These are phyloP conservation scores for Symbiotaphrina buchneri DNA, from an alignment of 495 filamentous ascomycete species.

Conservation along the genomic window DNA sequence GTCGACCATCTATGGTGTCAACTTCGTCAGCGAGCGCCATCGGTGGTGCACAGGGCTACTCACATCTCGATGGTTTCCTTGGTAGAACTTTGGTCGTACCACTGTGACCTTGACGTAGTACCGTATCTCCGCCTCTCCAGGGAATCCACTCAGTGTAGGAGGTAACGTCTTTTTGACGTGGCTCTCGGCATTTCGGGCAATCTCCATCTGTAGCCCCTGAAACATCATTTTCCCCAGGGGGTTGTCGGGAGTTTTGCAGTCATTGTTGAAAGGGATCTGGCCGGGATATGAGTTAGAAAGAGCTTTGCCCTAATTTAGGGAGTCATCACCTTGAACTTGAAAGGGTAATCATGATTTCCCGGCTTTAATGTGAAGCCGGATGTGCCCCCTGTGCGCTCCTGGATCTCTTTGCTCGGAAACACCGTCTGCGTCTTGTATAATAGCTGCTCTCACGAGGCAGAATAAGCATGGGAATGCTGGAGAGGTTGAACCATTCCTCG, in stretches of 20 bases:
- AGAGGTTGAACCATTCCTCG: conserved; percentile 1
- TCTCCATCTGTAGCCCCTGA: conserved; percentile 28
- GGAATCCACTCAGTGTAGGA: conserved; percentile 63
- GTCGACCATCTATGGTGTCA: conserved; percentile 19
- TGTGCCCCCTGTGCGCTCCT: conserved; percentile 15
- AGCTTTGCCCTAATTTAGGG: background rate
- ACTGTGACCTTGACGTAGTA: conserved; percentile 91
- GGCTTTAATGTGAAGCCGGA: conserved; percentile 40
- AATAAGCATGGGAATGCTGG: background rate
- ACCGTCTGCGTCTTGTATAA: conserved; percentile 41
- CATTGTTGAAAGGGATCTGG: conserved; percentile 74
- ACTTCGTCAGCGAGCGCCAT: conserved; percentile 1
- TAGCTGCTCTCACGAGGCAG: conserved; percentile 18
- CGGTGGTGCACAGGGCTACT: conserved; percentile 8
- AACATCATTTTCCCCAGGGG: conserved; percentile 32
- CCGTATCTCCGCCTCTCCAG: conserved; percentile 64
- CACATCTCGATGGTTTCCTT: conserved; percentile 58
- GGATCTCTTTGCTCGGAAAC: conserved; percentile 33
- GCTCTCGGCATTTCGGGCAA: conserved; percentile 25
- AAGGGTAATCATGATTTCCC: conserved; percentile 74
- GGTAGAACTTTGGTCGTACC: conserved; percentile 56
- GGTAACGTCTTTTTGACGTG: conserved; percentile 80
- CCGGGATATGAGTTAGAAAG: background rate
- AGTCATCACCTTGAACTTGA: conserved; percentile 53
- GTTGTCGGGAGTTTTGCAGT: conserved; percentile 41